Conservation (phyloP, 2,329 filamentous ascomycete species). For the Pseudophaeomoniella oleicola region DNA sequence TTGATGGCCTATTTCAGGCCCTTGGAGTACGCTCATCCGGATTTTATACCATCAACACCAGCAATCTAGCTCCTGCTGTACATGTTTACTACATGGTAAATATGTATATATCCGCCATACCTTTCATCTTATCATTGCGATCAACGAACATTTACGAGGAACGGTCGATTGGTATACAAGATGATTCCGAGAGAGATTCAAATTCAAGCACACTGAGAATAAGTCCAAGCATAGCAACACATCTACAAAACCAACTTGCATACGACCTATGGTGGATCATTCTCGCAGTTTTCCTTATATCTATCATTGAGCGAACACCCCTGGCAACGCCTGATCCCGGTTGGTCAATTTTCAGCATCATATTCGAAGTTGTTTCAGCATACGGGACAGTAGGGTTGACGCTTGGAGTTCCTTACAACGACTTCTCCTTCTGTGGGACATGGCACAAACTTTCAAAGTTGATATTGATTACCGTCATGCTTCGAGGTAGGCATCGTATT, state of each 20-base stretch:
- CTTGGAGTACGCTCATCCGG: slow-evolving; percentile 51
- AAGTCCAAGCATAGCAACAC: slow-evolving; percentile 1
- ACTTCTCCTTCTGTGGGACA: slow-evolving; percentile 41
- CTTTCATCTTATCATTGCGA: slow-evolving; percentile 45
- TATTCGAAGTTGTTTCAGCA: slow-evolving; percentile 42
- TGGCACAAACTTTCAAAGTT: slow-evolving; percentile 44
- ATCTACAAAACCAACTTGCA: slow-evolving; percentile 30
- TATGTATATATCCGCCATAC: slow-evolving; percentile 53
- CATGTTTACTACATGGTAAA: slow-evolving; percentile 48
- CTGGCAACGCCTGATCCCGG: slow-evolving; percentile 8
- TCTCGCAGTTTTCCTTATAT: slow-evolving; percentile 29
- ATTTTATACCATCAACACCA: slow-evolving; percentile 50
- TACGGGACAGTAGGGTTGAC: slow-evolving; percentile 51
- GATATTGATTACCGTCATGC: slow-evolving; percentile 41
- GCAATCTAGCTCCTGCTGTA: slow-evolving; percentile 39
- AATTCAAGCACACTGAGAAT: too few species aligned
- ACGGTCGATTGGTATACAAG: slow-evolving; percentile 7
- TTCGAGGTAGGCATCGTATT: slow-evolving; percentile 42
- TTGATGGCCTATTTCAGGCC: slow-evolving; percentile 50
- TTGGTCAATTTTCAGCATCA: slow-evolving; percentile 16
- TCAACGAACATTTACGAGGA: slow-evolving; percentile 96
- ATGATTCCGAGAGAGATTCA: too few species aligned
- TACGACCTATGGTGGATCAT: slow-evolving; percentile 32
- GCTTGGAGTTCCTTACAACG: slow-evolving; percentile 37
- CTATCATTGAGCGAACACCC: slow-evolving; percentile 22